Conservation (phyloP, 371 early-diverging fungal genomes). For the Syncephalastrum racemosum region DNA sequence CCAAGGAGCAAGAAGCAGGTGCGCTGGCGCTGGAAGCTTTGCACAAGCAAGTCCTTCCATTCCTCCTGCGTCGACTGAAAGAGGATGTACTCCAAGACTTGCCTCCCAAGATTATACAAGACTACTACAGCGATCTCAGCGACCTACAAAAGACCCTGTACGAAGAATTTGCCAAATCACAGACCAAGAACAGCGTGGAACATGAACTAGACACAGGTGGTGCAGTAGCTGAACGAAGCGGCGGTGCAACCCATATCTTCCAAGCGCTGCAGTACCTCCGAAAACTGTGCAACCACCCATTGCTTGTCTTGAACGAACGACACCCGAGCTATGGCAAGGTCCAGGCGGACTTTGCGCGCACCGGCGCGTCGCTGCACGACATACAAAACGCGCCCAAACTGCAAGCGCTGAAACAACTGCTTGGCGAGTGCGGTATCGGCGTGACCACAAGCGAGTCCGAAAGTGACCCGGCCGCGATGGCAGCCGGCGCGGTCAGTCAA, state of each 20-base stretch:
- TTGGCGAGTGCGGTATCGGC: constrained; percentile 94
- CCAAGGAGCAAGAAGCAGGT: constrained; percentile 82
- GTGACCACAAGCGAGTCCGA: constrained; percentile 51
- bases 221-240: constrained; percentile 8
- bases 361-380: constrained; percentile 74
- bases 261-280: constrained; percentile 96
- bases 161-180: constrained; percentile 80
- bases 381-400: constrained; percentile 93
- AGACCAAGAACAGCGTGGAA: constrained; percentile 54
- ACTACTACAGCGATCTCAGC: constrained; percentile 95
- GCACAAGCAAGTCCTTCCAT: constrained; percentile 97
- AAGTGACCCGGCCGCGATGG: constrained; percentile 46
- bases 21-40: constrained; percentile 90
- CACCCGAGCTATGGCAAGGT: constrained; percentile 83
- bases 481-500: constrained; percentile 68
- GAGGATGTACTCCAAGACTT: constrained; percentile 98
- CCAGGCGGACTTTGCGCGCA: constrained; percentile 54
- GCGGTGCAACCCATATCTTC: constrained; percentile 84
- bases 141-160: constrained; percentile 88
- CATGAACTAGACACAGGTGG: constrained; percentile 39
- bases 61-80: constrained; percentile 96
- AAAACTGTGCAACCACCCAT: constrained; percentile 96
- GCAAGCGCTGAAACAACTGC: constrained; percentile 83
- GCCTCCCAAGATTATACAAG: constrained; percentile 99
- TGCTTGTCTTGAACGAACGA: constrained; percentile 79